Base-by-base conservation (phyloP, 495 filamentous ascomycete species). In the Thozetella sp. region DNA sequence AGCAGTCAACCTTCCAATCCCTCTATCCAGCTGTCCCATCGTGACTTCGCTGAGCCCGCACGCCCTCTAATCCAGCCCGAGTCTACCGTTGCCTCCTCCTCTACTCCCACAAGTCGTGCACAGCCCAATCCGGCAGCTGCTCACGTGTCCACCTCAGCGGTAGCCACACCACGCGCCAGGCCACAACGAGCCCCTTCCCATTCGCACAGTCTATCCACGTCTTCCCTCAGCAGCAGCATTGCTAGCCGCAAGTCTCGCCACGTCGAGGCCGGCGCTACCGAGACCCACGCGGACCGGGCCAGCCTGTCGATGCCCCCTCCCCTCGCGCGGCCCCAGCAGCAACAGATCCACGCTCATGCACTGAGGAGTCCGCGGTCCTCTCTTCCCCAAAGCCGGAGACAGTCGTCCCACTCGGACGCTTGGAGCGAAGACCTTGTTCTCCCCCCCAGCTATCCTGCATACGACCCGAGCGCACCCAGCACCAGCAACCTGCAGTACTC, bases 291-390 rank as follows among this genome's bases (percentile, higher is more conserved):
- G 30, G 84, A 85, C 51, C 79, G 79, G 62, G 79, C 83, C 51
- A 85, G 78, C 63, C 74, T 88, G 22, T 88, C 83, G 15, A 86
- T 88, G 83, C 85, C 85, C 13, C 80, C 86, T 46, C 78, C 82
- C 12, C 55, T 72, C 1, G 58, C 68, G 19, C 69, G 71, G 63
- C 60, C 75, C 0, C 54, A 43, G 30, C 48, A 22, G 17, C 61
- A 56, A 2, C 54, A 48, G n/a, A 48, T 27, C 22, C 56, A 51
- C 15, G 45, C 61, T 4, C 68, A 61, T 50, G 57, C 59, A 37
- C 15, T 64, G 45, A 68, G 63, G 56, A 59, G 63, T 20, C 63
- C 59, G 54, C 64, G 65, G 53, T 54, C 66, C 3, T 58, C 68
- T 3, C 60, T 68, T 27, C 53, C 67, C 12, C 59, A 60, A 17